phyloP scores from a whole-genome alignment of 2,329 filamentous ascomycete genomes.

The Chaetomium sp. region DNA sequence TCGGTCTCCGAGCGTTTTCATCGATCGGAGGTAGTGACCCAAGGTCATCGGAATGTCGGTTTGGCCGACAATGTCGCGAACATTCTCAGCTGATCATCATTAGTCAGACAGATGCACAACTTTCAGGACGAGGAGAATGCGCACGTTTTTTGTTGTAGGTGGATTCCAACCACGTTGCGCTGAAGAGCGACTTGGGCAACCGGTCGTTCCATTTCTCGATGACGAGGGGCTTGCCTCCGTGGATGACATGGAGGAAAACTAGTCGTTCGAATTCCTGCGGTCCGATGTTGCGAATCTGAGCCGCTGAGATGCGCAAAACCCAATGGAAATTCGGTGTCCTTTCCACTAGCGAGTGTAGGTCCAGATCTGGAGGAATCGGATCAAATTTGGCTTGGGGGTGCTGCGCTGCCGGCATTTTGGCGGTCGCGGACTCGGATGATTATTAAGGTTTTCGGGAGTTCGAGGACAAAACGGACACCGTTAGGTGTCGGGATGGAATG shows the following conservation, averaged over 20 bases:
- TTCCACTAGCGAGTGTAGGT: conserved; percentile 70
- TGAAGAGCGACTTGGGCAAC: conserved; percentile 73
- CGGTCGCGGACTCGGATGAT: conserved; percentile 1
- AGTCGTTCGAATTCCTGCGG: conserved; percentile 79
- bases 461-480: no score
- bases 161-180: conserved; percentile 68
- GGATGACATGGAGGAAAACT: conserved; percentile 74
- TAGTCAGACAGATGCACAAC: neutral
- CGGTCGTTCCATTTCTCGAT: conserved; percentile 80
- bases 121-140: conserved; percentile 20
- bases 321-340: conserved; percentile 78
- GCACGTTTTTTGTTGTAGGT: conserved; percentile 73
- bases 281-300: conserved; percentile 71
- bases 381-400: conserved; percentile 86
- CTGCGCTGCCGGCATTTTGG: conserved; percentile 63
- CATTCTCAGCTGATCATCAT: conserved; percentile 61
- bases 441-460: no score
- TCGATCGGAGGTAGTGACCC: conserved; percentile 82
- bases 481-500: no score
- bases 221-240: conserved; percentile 79
- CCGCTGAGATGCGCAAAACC: conserved; percentile 70
- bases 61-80: conserved; percentile 70
- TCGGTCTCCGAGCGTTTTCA: conserved; percentile 77
- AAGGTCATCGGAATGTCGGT: conserved; percentile 76
- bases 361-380: conserved; percentile 78